phyloP scores from a whole-genome alignment of 1,284 basidiomycete species.

The Melampsora americana region DNA sequence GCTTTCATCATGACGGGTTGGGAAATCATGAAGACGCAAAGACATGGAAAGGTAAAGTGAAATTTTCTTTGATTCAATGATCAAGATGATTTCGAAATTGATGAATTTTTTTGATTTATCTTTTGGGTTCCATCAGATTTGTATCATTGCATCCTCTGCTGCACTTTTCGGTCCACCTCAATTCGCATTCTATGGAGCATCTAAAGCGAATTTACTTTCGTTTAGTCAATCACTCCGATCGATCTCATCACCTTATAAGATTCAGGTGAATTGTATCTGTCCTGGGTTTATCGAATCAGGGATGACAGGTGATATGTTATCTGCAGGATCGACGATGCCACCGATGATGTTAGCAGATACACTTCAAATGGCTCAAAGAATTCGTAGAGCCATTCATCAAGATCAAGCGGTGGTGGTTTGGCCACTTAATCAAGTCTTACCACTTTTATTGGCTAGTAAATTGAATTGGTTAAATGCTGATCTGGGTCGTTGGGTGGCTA shows the following conservation, averaged over 20 bases:
- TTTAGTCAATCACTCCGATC: conserved; percentile 33
- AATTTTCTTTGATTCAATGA: neutral
- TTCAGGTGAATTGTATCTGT: conserved; percentile 35
- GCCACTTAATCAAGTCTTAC: conserved; percentile 39
- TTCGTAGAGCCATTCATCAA: conserved; percentile 19
- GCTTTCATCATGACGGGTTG: conserved; percentile 39
- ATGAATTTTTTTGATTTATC: neutral
- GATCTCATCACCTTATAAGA: conserved; percentile 22
- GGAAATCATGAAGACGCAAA: conserved; percentile 43
- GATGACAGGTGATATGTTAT: conserved; percentile 26
- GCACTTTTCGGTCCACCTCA: conserved; percentile 29
- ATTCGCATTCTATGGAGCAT: conserved; percentile 29
- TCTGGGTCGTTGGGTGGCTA: conserved; percentile 28
- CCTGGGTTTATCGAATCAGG: conserved; percentile 43
- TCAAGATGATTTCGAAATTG: neutral
- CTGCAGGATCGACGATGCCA: conserved; percentile 41
- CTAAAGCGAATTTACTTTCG: conserved; percentile 34
- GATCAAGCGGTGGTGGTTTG: conserved; percentile 27
- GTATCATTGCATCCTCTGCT: conserved; percentile 28
- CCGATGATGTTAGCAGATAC: conserved; percentile 9
- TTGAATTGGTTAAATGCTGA: conserved; percentile 41
- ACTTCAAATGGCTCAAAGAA: conserved; percentile 29
- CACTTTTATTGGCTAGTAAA: conserved; percentile 10
- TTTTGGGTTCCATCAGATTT: conserved; percentile 10
- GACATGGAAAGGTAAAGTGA: conserved; percentile 28